Conservation (phyloP, 148 eudicot species). For the Pharnaceum exiguum region DNA sequence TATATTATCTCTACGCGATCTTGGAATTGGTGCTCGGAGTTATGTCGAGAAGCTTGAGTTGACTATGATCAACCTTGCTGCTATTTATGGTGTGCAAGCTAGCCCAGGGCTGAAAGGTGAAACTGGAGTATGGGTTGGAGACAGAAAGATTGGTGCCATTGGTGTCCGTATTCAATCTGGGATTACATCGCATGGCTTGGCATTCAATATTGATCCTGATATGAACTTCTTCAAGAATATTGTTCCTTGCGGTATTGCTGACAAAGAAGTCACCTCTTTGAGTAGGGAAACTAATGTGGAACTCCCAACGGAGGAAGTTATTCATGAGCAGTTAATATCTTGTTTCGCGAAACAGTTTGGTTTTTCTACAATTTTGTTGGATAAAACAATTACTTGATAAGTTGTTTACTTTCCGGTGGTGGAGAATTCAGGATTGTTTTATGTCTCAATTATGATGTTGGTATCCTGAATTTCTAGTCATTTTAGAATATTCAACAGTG, state of each 20-base stretch:
- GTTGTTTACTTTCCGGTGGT: constrained; percentile 11
- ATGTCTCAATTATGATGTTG: neutral
- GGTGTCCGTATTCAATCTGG: constrained; percentile 86
- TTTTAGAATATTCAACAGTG: too few relatives aligned
- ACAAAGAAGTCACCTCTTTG: constrained; percentile 80
- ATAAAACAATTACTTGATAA: constrained; percentile 23
- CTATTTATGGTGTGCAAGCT: constrained; percentile 68
- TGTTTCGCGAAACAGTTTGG: constrained; percentile 67
- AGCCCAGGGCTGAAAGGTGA: constrained; percentile 50
- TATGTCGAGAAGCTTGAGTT: constrained; percentile 83
- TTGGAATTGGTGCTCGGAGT: constrained; percentile 79
- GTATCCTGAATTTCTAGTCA: too few relatives aligned
- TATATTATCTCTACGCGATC: constrained; percentile 62
- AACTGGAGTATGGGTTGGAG: constrained; percentile 92
- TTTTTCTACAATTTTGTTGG: constrained; percentile 23
- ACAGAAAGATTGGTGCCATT: constrained; percentile 82
- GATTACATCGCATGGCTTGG: constrained; percentile 81
- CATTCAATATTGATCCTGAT: constrained; percentile 85
- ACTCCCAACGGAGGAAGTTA: constrained; percentile 64
- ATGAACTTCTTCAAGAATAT: constrained; percentile 69
- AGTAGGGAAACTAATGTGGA: constrained; percentile 44
- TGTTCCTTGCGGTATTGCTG: constrained; percentile 87
- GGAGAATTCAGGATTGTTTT: neutral
- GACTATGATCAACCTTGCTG: constrained; percentile 77
- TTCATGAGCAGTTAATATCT: constrained; percentile 70